phyloP scores from a whole-genome alignment of 805 yeast genomes.

The Kazachstania martiniae region DNA sequence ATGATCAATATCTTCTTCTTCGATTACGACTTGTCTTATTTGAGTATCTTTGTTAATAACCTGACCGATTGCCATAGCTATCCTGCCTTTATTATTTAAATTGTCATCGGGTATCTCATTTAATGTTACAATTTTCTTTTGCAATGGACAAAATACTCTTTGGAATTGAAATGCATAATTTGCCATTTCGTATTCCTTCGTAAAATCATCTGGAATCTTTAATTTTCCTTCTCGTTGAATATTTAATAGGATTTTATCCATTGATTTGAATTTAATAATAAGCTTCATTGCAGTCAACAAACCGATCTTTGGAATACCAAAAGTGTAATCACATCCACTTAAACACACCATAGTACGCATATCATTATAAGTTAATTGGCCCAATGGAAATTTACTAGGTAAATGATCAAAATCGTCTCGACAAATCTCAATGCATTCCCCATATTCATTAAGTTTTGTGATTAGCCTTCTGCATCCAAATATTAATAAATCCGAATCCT shows the following conservation, averaged over 20 bases:
- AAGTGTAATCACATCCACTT: constrained; percentile 95
- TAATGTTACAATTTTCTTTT: constrained; percentile 41
- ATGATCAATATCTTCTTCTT: constrained; percentile 29
- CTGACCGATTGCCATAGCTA: constrained; percentile 22
- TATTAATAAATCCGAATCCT: constrained; percentile 84
- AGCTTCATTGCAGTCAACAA: constrained; percentile 60
- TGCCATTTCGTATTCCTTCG: constrained; percentile 54
- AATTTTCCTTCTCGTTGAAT: constrained; percentile 51
- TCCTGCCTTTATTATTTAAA: constrained; percentile 6
- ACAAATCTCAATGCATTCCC: constrained; percentile 58
- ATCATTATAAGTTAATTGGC: constrained; percentile 42
- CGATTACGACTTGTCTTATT: constrained; percentile 16
- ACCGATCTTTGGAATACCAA: constrained; percentile 77
- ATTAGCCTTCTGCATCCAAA: constrained; percentile 74
- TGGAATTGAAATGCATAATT: constrained; percentile 73
- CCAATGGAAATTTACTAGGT: constrained; percentile 38
- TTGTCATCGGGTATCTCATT: constrained; percentile 40
- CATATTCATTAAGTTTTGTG: constrained; percentile 69
- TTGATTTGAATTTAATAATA: constrained; percentile 39
- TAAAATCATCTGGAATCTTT: constrained; percentile 45
- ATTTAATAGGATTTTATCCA: constrained; percentile 46
- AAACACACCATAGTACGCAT: constrained; percentile 69
- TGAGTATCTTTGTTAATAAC: constrained; percentile 17
- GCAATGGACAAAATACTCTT: constrained; percentile 67
- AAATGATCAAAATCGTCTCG: constrained; percentile 43